These are phyloP conservation scores for Rhodotorula sphaerocarpa DNA, from an alignment of 768 basidiomycete species.

Conservation along the genomic window DNA sequence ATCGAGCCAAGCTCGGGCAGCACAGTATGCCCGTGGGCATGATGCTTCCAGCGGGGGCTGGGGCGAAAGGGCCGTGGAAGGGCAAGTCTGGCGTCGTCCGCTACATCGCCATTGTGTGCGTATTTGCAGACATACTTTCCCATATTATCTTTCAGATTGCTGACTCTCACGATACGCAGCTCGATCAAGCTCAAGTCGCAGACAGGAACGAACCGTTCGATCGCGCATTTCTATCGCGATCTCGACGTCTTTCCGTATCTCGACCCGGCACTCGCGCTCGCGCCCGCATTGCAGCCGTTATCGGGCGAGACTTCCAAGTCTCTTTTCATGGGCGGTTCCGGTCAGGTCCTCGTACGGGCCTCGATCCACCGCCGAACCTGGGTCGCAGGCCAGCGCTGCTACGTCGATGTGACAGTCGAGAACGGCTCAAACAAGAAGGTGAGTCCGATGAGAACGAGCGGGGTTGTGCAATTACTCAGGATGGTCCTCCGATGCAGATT, in stretches of 20 bases:
- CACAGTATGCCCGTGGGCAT: constrained; percentile 67
- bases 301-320: constrained; percentile 53
- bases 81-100: constrained; percentile 59
- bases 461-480: neutral
- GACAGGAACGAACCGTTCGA: constrained; percentile 55
- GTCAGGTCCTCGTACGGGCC: constrained; percentile 59
- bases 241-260: constrained; percentile 72
- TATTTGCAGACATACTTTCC: constrained; percentile 25
- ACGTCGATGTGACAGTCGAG: constrained; percentile 56
- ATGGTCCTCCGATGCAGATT: constrained; percentile 43
- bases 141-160: neutral
- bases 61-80: constrained; percentile 54
- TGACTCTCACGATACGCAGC: too few relatives aligned
- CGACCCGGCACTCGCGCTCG: constrained; percentile 56
- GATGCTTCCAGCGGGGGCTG: constrained; percentile 54
- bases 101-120: constrained; percentile 73
- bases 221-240: constrained; percentile 81
- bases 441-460: neutral
- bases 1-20: constrained; percentile 56
- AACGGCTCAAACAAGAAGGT: constrained; percentile 54
- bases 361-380: constrained; percentile 64
- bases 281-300: constrained; percentile 56
- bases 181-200: constrained; percentile 68
- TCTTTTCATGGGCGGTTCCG: constrained; percentile 58
- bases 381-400: constrained; percentile 73